A percentile compares a stretch with the other conserved stretches of the same genome.
phyloP scores from a whole-genome alignment of 106 monocot species.

The Acorus calamus region DNA sequence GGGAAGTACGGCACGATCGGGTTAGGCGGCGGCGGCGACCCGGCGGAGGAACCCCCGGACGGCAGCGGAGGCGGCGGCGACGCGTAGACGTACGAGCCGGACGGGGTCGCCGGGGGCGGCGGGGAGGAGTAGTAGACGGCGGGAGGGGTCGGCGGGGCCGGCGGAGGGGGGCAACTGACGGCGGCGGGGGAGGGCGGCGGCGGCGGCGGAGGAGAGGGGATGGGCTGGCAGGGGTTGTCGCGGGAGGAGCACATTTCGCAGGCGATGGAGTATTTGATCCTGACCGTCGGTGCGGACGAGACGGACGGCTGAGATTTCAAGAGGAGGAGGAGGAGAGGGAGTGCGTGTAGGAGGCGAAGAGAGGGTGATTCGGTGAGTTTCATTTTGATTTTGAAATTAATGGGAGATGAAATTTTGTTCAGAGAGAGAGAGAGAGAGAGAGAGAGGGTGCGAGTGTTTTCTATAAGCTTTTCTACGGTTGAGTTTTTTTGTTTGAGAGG shows the following conservation, averaged over 20 bases:
- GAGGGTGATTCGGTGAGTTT: no score
- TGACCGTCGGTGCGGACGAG: no score
- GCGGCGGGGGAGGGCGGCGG: slow-evolving; percentile 1
- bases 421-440: no score
- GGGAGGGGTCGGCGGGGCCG: slow-evolving; percentile 1
- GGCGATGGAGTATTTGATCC: background rate
- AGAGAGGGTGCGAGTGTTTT: no score
- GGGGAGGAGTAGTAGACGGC: slow-evolving; percentile 4
- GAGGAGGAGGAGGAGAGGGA: no score
- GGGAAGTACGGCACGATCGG: slow-evolving; percentile 21
- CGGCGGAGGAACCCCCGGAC: background rate
- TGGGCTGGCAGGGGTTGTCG: slow-evolving; percentile 20
- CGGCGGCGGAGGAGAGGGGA: slow-evolving; percentile 13
- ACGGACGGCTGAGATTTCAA: no score
- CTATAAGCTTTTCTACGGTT: no score
- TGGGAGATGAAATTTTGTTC: no score
- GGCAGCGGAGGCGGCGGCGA: background rate
- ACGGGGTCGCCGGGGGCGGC: background rate
- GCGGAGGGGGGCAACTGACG: background rate
- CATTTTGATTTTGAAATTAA: no score
- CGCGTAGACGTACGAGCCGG: slow-evolving; percentile 1
- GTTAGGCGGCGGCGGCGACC: slow-evolving; percentile 18
- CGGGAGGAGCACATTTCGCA: slow-evolving; percentile 20
- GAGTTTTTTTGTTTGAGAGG: no score
- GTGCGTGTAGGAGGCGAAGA: no score